A percentile compares a stretch with the other conserved stretches of the same genome.
phyloP scores from a whole-genome alignment of 1,139 yeast genomes.

The Candida sanyaensis region DNA sequence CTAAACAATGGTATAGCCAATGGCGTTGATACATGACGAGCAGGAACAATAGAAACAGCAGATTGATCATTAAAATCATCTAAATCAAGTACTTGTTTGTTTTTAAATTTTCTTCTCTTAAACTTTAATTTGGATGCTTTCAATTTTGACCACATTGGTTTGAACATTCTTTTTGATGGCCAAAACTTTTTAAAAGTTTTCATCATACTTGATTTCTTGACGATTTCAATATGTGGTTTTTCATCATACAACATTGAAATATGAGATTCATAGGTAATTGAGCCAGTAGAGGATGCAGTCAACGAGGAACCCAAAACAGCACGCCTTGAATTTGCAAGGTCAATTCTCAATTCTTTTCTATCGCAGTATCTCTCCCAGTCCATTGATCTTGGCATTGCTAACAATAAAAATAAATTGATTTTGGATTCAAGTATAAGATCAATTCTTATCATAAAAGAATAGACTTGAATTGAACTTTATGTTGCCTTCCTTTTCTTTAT shows the following conservation, averaged over 20 bases:
- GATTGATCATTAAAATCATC: background rate
- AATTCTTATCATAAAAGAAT: background rate
- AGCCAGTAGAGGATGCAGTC: background rate
- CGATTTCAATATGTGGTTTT: background rate
- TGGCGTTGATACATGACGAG: conserved; percentile 10
- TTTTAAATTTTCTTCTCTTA: background rate
- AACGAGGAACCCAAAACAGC: conserved; percentile 1
- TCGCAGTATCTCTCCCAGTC: background rate
- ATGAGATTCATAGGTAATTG: background rate
- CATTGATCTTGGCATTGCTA: background rate
- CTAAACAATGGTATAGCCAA: conserved; percentile 5
- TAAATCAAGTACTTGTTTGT: background rate
- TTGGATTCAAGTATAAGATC: too few species aligned
- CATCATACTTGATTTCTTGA: background rate
- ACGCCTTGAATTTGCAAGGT: background rate
- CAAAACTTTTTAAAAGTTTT: background rate
- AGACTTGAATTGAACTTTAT: background rate
- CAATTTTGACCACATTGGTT: background rate
- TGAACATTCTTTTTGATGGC: background rate
- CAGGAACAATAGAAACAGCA: conserved; percentile 4
- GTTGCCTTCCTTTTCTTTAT: too few species aligned
- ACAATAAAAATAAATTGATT: background rate
- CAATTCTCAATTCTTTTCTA: background rate
- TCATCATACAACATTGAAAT: background rate
- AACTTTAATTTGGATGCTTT: background rate